phyloP scores from a whole-genome alignment of 2,329 filamentous ascomycete species.

The Alternaria angustiovoidea region DNA sequence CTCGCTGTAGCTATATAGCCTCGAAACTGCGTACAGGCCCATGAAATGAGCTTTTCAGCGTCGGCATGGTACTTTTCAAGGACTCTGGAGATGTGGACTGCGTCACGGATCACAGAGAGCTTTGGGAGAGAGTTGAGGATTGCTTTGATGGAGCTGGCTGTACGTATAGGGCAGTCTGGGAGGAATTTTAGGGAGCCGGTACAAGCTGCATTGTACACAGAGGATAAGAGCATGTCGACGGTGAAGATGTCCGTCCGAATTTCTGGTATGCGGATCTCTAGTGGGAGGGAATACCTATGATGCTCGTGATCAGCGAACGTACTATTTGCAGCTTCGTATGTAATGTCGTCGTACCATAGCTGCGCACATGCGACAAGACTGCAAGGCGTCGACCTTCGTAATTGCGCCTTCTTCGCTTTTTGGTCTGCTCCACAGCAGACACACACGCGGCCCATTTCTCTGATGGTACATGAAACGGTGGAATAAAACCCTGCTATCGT shows the following conservation, averaged over 20 bases:
- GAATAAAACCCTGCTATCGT: conserved; percentile 28
- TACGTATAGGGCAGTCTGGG: conserved; percentile 35
- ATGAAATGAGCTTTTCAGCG: conserved; percentile 39
- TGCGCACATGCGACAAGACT: conserved; percentile 22
- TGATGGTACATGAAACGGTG: conserved; percentile 18
- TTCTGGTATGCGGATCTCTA: conserved; percentile 44
- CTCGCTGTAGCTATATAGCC: conserved; percentile 41
- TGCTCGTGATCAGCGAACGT: background rate
- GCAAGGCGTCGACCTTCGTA: conserved; percentile 39
- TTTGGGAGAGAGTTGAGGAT: conserved; percentile 40
- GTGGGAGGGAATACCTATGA: conserved; percentile 19
- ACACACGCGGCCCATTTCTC: conserved; percentile 26
- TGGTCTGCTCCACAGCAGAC: conserved; percentile 36
- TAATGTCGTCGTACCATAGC: conserved; percentile 25
- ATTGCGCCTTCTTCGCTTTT: conserved; percentile 14
- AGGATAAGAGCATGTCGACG: conserved; percentile 40
- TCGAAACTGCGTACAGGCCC: conserved; percentile 40
- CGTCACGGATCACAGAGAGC: conserved; percentile 28
- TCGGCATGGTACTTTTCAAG: conserved; percentile 25
- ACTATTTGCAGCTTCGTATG: background rate
- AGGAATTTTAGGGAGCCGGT: conserved; percentile 32
- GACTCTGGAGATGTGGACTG: conserved; percentile 22
- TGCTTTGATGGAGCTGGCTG: conserved; percentile 15
- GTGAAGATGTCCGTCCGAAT: conserved; percentile 39
- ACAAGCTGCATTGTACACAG: conserved; percentile 38